Evolutionary conservation across 2,329 filamentous ascomycete species (phyloP), one percentile per base, ranked within the genome.

Genomic region (Huntiella bhutanensis): DNA sequence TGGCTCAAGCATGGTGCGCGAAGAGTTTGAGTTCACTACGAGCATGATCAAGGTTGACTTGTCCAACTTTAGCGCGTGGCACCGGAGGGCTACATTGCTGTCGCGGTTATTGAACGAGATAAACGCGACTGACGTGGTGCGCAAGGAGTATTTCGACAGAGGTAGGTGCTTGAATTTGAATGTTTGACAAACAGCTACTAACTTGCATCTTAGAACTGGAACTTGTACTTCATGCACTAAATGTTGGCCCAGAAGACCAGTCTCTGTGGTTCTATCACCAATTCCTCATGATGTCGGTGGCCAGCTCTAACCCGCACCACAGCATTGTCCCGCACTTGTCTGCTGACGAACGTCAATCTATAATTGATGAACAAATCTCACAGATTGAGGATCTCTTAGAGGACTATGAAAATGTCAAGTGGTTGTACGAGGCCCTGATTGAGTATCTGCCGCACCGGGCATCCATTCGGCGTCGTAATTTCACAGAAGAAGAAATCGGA

Each of bases 191-290:
- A 28, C 22, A 28, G 22, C 22, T 28, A 28, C 22, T 28, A 28
- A 28, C 22, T 5, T 10, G 2, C 15, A 8, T 17, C 2, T 2
- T 43, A 70, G 91, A 98, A 63, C 68, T 96, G 43, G 68, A 73
- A 19, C 65, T 83, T 38, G 78, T 94, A 19, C 77, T 80, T 47
- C 73, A 79, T 48, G 87, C 82, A 0, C 68, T 96, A 42, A 91
- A 86, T 50, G 83, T 84, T 34, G 87, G 92, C 49, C 86, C 88
- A 0, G 86, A 93, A 54, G 88, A 96, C 58, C 88, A 96, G 58
- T 94, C 86, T 13, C 69, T 95, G 4, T 98, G 91, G 87, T 94
- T 92, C 61, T 96, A 98, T 57, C 86, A 96, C 59, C 82, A 91
- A 54, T 93, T 80, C 56, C 66, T 95, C 48, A 76, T 95, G 64